These are phyloP conservation scores for Mortierella sp. DNA, from an alignment of 371 early-diverging fungal genomes.

Conservation along the genomic window DNA sequence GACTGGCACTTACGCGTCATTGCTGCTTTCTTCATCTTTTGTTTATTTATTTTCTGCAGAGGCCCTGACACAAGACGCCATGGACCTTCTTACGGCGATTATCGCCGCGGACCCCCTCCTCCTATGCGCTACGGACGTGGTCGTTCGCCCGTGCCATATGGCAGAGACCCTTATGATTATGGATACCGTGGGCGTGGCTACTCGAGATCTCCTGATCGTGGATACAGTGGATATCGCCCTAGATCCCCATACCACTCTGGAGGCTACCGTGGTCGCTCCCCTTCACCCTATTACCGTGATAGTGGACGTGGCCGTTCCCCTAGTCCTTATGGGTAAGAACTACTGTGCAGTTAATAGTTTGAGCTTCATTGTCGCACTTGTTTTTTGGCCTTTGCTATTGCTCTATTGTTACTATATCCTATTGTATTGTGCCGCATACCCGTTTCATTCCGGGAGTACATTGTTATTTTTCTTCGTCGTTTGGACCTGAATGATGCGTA, in stretches of 20 bases:
- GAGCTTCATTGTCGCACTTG: neutral
- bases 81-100: conserved; percentile 37
- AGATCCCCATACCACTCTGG: conserved; percentile 21
- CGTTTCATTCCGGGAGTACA: neutral
- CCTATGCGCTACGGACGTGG: conserved; percentile 47
- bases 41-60: neutral
- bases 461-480: neutral
- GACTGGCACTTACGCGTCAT: neutral
- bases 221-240: conserved; percentile 39
- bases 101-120: conserved; percentile 56
- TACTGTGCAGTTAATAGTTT: neutral
- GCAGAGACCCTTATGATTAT: conserved; percentile 54
- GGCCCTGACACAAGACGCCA: conserved; percentile 28
- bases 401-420: neutral
- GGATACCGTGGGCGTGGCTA: conserved; percentile 58
- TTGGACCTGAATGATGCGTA: neutral
- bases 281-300: conserved; percentile 50
- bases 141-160: conserved; percentile 51
- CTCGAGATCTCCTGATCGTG: conserved; percentile 59
- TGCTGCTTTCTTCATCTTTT: neutral
- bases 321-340: conserved; percentile 60
- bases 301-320: conserved; percentile 60
- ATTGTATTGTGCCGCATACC: neutral
- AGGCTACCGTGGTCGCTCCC: conserved; percentile 28
- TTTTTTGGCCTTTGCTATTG: neutral